A percentile compares a stretch with the other conserved stretches of the same genome.
These are phyloP conservation scores for Crotalaria pallida DNA, from an alignment of 306 rosid species.

Conservation along the genomic window DNA sequence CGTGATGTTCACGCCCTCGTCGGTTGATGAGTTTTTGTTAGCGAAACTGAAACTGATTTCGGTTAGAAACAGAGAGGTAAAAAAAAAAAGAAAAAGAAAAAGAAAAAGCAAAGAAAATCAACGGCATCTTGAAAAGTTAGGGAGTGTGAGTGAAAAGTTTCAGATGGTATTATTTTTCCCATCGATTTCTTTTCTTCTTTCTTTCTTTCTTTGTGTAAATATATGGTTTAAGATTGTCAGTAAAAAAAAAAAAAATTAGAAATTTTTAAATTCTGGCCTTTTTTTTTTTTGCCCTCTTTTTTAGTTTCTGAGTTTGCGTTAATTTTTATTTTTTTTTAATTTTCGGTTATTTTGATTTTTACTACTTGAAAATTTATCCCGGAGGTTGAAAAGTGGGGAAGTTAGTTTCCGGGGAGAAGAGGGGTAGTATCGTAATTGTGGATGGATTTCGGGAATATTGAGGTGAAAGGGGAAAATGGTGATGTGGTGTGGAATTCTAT, in stretches of 20 bases:
- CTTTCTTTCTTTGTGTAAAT: conserved; percentile 24
- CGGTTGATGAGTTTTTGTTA: conserved; percentile 34
- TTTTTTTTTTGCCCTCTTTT: no score
- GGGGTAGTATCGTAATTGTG: not conserved
- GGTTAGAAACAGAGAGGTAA: no score
- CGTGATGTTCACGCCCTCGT: conserved; percentile 52
- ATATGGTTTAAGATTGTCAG: conserved; percentile 8
- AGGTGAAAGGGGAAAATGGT: not conserved
- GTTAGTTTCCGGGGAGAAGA: not conserved
- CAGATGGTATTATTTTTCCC: conserved; percentile 21
- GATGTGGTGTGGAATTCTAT: no score
- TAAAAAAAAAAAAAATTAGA: no score
- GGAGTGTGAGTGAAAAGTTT: not conserved
- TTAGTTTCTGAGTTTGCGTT: not conserved
- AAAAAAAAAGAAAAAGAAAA: no score
- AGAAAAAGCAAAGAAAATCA: not conserved
- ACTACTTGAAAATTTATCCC: not conserved
- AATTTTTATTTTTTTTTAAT: no score
- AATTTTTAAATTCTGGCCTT: not conserved
- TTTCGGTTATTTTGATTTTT: not conserved
- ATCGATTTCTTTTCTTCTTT: not conserved
- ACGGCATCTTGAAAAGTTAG: not conserved
- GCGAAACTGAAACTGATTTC: not conserved
- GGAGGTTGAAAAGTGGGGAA: not conserved
- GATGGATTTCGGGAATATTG: not conserved